Evolutionary conservation across 805 yeast species (phyloP), one percentile per base, ranked within the genome.

Genomic region (Grigorovia transvaalensis): DNA sequence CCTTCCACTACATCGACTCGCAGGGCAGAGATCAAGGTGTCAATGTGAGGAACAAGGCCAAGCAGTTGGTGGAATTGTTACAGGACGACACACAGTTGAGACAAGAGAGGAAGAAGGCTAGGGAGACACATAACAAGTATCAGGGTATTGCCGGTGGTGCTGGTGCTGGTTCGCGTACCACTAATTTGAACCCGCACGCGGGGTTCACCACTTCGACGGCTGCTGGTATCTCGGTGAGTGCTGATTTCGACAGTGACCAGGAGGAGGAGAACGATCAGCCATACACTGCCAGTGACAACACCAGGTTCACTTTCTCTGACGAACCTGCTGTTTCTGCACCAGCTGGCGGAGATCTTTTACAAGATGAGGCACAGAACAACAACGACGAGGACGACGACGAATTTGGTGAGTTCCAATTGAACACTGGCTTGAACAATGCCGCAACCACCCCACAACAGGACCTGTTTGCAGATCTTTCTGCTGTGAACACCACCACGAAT

Each of bases 11-110:
- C 71, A 84, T 88, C 47, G 98, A 93, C 68, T 80, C 89, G 18
- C 86, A 88, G 66, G 97, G 97, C 35, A 81, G 89, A 58, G 99
- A 93, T 69, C 97, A 90, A 71, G 99, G 99, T 50, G 81, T 89
- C 58, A 90, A 91, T 65, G 96, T 93, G 52, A 80, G 99, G 63
- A 90, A 88, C 70, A 81, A 96, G 59, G 84, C 96, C 33, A 86
- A 88, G 67, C 83, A 81, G 56, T 74, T 93, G 55, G 73, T 82
- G 27, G 75, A 74, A 15, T 74, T 93, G 58, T 74, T 93, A 58
- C 81, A 81, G 59, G 95, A 88, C 67, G 96, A 88, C 61, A 74
- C 75, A 7, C 71, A 74, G 66, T 82, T 91, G 50, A 79, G 98
- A 56, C 72, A 80, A 43, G 98, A 90, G 68, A 78, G 98, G 56